Evolutionary conservation across 2,329 filamentous ascomycete species (phyloP), one percentile per base, ranked within the genome.

Genomic region (Sporothrix pallida): DNA sequence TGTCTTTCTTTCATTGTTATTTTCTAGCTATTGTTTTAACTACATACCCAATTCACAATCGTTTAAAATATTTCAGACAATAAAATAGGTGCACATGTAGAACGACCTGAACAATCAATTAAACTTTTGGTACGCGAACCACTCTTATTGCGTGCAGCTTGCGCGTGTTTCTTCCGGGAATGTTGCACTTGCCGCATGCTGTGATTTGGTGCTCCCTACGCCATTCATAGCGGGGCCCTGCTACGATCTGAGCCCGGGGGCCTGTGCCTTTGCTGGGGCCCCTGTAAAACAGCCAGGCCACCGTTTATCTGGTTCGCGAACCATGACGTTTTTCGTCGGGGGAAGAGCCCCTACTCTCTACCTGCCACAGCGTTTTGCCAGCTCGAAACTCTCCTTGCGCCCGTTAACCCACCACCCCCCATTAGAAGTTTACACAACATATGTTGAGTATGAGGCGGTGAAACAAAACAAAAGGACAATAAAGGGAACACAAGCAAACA

Each of bases 131-230:
- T 12, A 9, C n/a, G 2, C 52, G 23, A 13, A 26, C 9, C 13
- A 23, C 48, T n/a, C 48, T 44, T 23, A 65, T 65, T 17, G n/a
- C 60, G 60, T 44, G 37, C 42, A 65, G 42, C 60, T 42, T 65
- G 37, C 37, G 37, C 15, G 60, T 46, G 37, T 10, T 62, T 9
- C 31, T 20, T 60, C 12, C 48, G 12, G 17, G 8, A 10, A 44
- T 12, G 60, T 65, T 23, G 37, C 60, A 65, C 37, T 62, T 52
- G 48, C 31, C 31, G 31, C 31, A 56, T 23, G 15, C 15, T 52
- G 37, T 15, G 26, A 62, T 62, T 62, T 15, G 54, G 20, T 56
- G 13, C 52, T 12, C 52, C 58, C 26, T 9, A 52, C 2, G 48
- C 17, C 17, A 44, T 42, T 7, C 37, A 46, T 44, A 65, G 2